Base-by-base conservation (phyloP, 1,284 basidiomycete species). In the Cutaneotrichosporon sp. region DNA sequence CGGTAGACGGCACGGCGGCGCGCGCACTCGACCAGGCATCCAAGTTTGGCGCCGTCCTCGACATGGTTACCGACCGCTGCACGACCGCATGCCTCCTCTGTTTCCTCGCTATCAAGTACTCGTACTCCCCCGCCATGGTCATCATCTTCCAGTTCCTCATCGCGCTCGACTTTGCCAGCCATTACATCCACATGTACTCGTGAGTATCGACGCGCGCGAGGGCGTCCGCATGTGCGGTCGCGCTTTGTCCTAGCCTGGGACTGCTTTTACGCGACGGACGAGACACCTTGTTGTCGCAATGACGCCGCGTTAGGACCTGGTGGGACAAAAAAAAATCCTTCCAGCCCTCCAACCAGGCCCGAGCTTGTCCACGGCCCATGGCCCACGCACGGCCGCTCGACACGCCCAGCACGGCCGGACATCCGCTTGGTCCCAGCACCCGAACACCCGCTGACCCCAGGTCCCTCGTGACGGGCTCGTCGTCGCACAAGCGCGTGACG, bases 181-280 rank as follows among this genome's bases (percentile, higher is more conserved):
- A 99, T 76, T 99, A 97, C 78, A 97, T 99, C 83, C 96, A 98
- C 78, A 99, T 99, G 94, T 97, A 97, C 77, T 94, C 91, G 92
- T 92, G 66, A 56, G 81, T 74, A 8, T 10, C 8, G 7, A 14
- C 26, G 14, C n/a, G n/a, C n/a, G n/a, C n/a, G n/a, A n/a, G n/a
- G n/a, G n/a, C n/a, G n/a, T n/a, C n/a, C n/a, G n/a, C n/a, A 30
- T 30, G 26, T 5, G 26, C 26, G 7, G 26, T 30, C 5, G 26
- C 26, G n/a, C n/a, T n/a, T n/a, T n/a, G n/a, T n/a, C n/a, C n/a
- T n/a, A n/a, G n/a, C n/a, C n/a, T n/a, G n/a, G n/a, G n/a, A n/a
- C n/a, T n/a, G n/a, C 17, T 37, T 37, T 4, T 41, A 18, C 17
- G 12, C 9, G 37, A 39, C n/a, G n/a, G n/a, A n/a, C n/a, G n/a